phyloP scores from a whole-genome alignment of 441 rosid species.

The Populus hybrid region DNA sequence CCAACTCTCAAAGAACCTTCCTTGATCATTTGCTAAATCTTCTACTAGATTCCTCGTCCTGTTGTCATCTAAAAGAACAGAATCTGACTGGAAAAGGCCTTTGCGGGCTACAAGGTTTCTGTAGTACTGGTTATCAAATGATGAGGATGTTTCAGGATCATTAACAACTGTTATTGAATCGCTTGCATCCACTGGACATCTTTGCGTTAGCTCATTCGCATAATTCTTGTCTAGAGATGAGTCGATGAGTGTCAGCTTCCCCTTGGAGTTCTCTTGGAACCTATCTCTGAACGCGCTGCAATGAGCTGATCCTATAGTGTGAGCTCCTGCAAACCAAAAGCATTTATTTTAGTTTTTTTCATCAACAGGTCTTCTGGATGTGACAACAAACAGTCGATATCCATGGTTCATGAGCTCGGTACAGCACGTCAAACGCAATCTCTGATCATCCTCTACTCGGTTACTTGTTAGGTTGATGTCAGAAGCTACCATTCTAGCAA shows the following conservation, averaged over 20 bases:
- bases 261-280: conserved; percentile 49
- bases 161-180: conserved; percentile 49
- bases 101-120: conserved; percentile 51
- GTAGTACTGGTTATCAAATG: conserved; percentile 78
- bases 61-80: conserved; percentile 50
- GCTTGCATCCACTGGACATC: conserved; percentile 52
- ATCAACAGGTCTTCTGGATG: too few relatives aligned
- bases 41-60: conserved; percentile 60
- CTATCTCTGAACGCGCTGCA: conserved; percentile 75
- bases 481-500: background rate
- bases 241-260: conserved; percentile 52
- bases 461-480: background rate
- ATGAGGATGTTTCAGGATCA: conserved; percentile 61
- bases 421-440: too few relatives aligned
- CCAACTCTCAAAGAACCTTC: conserved; percentile 57
- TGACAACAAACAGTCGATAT: background rate
- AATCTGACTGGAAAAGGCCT: conserved; percentile 87
- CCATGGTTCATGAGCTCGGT: too few relatives aligned
- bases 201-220: conserved; percentile 53
- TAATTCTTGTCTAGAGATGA: conserved; percentile 49
- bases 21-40: conserved; percentile 56
- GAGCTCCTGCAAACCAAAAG: conserved; percentile 54
- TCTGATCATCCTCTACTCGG: too few relatives aligned
- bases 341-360: background rate
- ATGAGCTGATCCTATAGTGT: conserved; percentile 83